Evolutionary conservation across 306 rosid genomes (phyloP).

Genomic region (Glycine latifolia): DNA sequence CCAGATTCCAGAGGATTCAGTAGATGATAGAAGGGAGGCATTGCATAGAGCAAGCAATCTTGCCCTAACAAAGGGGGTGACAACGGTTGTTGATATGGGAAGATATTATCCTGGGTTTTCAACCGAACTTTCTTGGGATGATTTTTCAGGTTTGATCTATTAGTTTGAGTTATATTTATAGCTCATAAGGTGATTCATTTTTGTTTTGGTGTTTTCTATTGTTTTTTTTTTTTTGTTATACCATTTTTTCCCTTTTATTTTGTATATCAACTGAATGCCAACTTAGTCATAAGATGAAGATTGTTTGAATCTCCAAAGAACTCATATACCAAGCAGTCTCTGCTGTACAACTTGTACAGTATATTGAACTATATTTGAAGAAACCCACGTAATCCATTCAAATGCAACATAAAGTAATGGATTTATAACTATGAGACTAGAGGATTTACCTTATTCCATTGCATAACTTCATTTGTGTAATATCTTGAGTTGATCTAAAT

Average conservation of each 20-base stretch:
- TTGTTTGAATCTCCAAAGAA: conserved; percentile 15
- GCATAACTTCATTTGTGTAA: conserved; percentile 24
- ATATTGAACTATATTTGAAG: conserved; percentile 25
- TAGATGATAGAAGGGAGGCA: conserved; percentile 84
- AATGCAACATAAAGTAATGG: conserved; percentile 6
- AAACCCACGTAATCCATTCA: conserved; percentile 10
- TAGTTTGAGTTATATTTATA: conserved; percentile 31
- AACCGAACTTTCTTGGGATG: conserved; percentile 74
- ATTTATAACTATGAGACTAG: not conserved
- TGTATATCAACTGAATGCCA: conserved; percentile 15
- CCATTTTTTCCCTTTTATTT: not conserved
- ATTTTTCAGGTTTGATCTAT: conserved; percentile 73
- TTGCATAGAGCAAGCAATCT: conserved; percentile 71
- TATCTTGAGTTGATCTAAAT: conserved; percentile 13
- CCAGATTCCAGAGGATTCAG: conserved; percentile 68
- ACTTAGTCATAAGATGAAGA: conserved; percentile 7
- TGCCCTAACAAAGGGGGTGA: conserved; percentile 79
- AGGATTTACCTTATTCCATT: conserved; percentile 8
- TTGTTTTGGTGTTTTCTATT: not conserved
- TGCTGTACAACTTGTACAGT: too few species aligned
- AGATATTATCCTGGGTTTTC: conserved; percentile 76
- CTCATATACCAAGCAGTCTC: not conserved
- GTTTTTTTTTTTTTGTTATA: not conserved
- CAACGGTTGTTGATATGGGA: conserved; percentile 90
- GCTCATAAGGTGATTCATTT: conserved; percentile 8